Evolutionary conservation across 805 yeast genomes (phyloP).

Genomic region (Yamadazyma takamatsuzukensis): DNA sequence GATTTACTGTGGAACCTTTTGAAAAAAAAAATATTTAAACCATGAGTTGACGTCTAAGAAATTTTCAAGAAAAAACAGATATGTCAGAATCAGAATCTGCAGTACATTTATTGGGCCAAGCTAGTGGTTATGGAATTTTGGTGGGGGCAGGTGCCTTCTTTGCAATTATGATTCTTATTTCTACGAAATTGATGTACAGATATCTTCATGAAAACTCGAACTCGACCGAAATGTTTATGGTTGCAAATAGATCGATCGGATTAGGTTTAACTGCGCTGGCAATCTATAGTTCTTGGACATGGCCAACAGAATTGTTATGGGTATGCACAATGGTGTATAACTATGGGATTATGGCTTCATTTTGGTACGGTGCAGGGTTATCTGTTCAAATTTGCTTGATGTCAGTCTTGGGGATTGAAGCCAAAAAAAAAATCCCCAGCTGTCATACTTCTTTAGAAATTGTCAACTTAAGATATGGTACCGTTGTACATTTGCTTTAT

Average conservation of each 20-base stretch:
- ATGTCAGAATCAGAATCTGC: conserved; percentile 7
- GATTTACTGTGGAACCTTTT: no score
- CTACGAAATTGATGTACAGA: conserved; percentile 20
- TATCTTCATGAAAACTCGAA: conserved; percentile 23
- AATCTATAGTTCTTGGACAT: conserved; percentile 24
- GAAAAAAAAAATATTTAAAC: no score
- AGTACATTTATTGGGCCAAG: conserved; percentile 19
- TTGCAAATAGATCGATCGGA: conserved; percentile 23
- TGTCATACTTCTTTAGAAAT: conserved; percentile 29
- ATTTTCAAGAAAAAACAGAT: neutral
- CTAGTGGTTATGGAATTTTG: conserved; percentile 27
- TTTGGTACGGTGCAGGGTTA: conserved; percentile 24
- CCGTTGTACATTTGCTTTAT: conserved; percentile 18
- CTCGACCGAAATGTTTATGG: conserved; percentile 25
- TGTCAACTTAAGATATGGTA: conserved; percentile 26
- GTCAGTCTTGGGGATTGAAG: conserved; percentile 23
- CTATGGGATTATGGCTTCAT: conserved; percentile 23
- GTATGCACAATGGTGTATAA: conserved; percentile 22
- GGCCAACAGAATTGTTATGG: conserved; percentile 27
- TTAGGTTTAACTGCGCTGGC: conserved; percentile 20
- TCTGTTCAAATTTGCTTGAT: conserved; percentile 22
- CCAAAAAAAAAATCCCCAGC: conserved; percentile 24
- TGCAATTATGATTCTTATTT: conserved; percentile 25
- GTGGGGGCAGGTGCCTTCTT: conserved; percentile 29
- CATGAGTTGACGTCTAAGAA: no score